Conservation (phyloP, 2,329 filamentous ascomycete species). For the Cladosporium sp. region DNA sequence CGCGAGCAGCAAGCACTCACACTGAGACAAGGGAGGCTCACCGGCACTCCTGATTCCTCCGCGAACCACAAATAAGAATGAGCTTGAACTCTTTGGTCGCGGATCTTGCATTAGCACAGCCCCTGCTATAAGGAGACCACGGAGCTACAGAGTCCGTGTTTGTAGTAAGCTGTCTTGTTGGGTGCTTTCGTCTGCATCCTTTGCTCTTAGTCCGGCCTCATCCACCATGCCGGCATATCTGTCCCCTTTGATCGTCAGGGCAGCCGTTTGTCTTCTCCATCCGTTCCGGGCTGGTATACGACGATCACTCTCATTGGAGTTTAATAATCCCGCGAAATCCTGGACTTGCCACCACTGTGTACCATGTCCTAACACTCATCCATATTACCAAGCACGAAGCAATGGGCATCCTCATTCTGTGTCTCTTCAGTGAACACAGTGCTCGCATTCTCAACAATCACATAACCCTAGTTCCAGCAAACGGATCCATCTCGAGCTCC, state of each 20-base stretch:
- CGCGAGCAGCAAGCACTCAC: not conserved
- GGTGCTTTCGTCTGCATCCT: not conserved
- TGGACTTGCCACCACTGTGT: too few species aligned
- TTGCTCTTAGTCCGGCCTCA: not conserved
- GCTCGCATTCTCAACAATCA: too few species aligned
- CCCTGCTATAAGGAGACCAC: constrained; percentile 8
- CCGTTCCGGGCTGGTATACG: too few species aligned
- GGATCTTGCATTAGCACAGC: not conserved
- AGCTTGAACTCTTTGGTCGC: not conserved
- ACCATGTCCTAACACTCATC: too few species aligned
- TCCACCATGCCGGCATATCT: not conserved
- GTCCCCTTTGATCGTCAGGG: not conserved
- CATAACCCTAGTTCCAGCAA: too few species aligned
- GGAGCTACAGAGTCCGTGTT: constrained; percentile 2
- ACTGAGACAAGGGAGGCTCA: not conserved
- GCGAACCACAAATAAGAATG: not conserved
- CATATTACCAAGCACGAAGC: too few species aligned
- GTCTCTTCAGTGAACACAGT: too few species aligned
- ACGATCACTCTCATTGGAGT: too few species aligned
- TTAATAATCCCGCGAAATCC: too few species aligned
- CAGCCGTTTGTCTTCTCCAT: too few species aligned
- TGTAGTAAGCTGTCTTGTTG: not conserved
- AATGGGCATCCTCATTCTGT: too few species aligned
- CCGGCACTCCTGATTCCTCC: not conserved
- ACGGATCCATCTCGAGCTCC: too few species aligned